Percentiles rank a stretch among this genome's conserved stretches.
These are phyloP conservation scores for Metrosideros polymorpha DNA, from an alignment of 441 rosid species.

Conservation along the genomic window DNA sequence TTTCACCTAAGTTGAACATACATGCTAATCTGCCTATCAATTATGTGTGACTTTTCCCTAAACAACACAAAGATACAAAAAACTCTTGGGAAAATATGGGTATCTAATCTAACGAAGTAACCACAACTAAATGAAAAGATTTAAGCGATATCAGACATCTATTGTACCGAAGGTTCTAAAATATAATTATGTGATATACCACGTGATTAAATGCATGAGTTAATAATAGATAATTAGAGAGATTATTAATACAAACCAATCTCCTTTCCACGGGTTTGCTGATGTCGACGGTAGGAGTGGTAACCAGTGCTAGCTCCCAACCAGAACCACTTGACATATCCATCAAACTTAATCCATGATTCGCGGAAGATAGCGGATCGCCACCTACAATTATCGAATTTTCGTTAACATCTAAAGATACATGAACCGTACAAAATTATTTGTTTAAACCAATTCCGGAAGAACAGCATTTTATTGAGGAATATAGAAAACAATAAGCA, in stretches of 20 bases:
- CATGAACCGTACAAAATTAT: not conserved
- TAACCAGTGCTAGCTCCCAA: conserved; percentile 85
- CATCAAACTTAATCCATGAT: conserved; percentile 36
- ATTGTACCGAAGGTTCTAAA: not conserved
- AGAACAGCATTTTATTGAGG: not conserved
- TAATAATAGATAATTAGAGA: not conserved
- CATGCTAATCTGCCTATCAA: not conserved
- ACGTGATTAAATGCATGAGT: not conserved
- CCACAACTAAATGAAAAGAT: not conserved
- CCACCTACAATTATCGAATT: conserved; percentile 17
- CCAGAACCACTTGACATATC: conserved; percentile 29
- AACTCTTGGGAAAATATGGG: not conserved
- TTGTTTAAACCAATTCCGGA: not conserved
- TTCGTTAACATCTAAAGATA: not conserved
- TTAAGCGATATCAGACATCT: not conserved
- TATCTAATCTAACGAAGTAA: not conserved
- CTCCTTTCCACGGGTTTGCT: conserved; percentile 20
- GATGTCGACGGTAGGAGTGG: conserved; percentile 44
- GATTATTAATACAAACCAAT: conserved; percentile 27
- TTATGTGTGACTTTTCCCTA: not conserved
- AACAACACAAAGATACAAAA: not conserved
- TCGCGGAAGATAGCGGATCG: conserved; percentile 21
- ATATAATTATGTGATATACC: not conserved
- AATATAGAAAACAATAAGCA: not conserved
- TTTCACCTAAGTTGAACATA: not conserved